Conservation (phyloP, 257 asterid genomes). For the Salvia miltiorrhiza region DNA sequence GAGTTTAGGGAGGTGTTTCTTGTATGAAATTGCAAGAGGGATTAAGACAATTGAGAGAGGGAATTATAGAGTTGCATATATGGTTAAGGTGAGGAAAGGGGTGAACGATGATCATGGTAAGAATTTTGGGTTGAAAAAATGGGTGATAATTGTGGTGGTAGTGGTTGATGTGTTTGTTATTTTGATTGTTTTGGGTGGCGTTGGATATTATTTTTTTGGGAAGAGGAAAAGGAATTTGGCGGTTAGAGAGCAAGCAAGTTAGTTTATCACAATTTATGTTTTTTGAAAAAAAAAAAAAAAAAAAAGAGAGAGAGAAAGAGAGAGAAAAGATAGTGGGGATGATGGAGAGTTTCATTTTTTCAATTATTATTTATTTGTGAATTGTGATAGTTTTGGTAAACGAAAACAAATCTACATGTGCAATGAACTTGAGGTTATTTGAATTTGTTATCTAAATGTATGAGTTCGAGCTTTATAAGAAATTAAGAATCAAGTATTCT, state of each 20-base stretch:
- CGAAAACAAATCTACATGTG: no score
- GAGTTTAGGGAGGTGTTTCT: constrained; percentile 31
- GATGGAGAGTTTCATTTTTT: no score
- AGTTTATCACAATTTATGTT: not conserved
- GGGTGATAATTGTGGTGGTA: constrained; percentile 57
- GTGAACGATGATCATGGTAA: constrained; percentile 28
- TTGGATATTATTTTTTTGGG: constrained; percentile 49
- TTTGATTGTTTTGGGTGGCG: constrained; percentile 53
- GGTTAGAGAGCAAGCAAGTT: constrained; percentile 14
- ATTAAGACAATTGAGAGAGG: constrained; percentile 49
- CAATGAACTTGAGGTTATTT: no score
- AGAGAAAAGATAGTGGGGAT: no score
- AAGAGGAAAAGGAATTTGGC: constrained; percentile 40
- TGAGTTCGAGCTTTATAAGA: no score
- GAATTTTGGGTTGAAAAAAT: constrained; percentile 53
- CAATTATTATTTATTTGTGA: no score
- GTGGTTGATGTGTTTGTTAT: constrained; percentile 70
- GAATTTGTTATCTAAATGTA: no score
- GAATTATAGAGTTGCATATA: constrained; percentile 26
- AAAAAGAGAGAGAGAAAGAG: no score
- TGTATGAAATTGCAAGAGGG: constrained; percentile 60
- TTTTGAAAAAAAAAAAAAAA: no score
- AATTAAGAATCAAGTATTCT: no score
- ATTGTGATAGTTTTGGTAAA: no score
- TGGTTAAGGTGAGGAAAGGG: constrained; percentile 64